These are phyloP conservation scores for Papiliotrema fonsecae DNA, from an alignment of 1,284 basidiomycete species.

Conservation along the genomic window DNA sequence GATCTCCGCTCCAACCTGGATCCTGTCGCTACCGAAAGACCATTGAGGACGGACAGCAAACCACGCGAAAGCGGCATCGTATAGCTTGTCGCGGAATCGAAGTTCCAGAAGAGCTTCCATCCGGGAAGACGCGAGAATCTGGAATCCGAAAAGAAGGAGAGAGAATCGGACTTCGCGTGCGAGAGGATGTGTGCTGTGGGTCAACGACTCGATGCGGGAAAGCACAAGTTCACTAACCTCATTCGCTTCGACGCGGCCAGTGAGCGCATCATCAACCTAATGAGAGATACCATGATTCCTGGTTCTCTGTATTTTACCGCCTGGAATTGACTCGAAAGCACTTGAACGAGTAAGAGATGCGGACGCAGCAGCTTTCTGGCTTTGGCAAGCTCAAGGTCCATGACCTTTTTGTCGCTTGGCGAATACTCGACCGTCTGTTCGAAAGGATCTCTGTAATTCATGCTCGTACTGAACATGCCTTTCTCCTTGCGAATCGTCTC, in stretches of 20 bases:
- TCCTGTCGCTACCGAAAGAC: constrained; percentile 87
- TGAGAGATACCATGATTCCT: constrained; percentile 78
- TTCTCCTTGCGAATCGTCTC: constrained; percentile 68
- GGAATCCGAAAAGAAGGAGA: constrained; percentile 87
- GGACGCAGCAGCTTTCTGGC: constrained; percentile 75
- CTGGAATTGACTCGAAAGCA: constrained; percentile 89
- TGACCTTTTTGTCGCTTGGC: constrained; percentile 79
- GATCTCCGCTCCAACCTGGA: constrained; percentile 84
- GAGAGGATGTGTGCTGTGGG: constrained; percentile 76
- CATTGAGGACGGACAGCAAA: constrained; percentile 86
- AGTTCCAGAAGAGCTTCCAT: constrained; percentile 81
- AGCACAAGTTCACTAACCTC: constrained; percentile 55
- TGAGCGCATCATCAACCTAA: constrained; percentile 76
- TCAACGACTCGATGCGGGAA: constrained; percentile 5
- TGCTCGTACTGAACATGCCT: constrained; percentile 73
- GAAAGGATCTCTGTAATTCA: constrained; percentile 85
- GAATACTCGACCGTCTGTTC: constrained; percentile 80
- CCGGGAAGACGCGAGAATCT: constrained; percentile 79
- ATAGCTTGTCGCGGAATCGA: constrained; percentile 69
- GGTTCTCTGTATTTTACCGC: constrained; percentile 84
- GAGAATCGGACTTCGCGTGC: constrained; percentile 85
- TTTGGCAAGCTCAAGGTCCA: constrained; percentile 66
- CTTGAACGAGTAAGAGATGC: constrained; percentile 77
- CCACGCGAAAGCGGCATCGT: constrained; percentile 80
- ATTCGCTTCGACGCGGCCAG: constrained; percentile 61